Evolutionary conservation across 2,329 filamentous ascomycete genomes (phyloP).

Genomic region (Pyrenophora teres): DNA sequence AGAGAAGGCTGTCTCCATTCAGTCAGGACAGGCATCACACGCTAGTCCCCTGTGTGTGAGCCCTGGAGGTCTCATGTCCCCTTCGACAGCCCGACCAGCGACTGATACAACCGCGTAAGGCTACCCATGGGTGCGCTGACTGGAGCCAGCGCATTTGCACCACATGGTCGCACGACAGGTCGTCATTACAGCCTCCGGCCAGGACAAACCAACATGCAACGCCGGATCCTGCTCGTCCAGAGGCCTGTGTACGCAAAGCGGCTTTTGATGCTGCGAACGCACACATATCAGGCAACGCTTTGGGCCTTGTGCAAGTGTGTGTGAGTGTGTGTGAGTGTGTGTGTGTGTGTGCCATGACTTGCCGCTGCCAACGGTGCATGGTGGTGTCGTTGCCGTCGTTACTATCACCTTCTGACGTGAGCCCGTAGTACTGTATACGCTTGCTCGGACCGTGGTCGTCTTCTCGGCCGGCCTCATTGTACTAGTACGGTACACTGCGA

Average conservation of each 20-base stretch:
- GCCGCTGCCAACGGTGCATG: conserved; percentile 6
- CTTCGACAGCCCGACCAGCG: conserved; percentile 10
- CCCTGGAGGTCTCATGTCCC: conserved; percentile 1
- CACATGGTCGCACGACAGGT: conserved; percentile 29
- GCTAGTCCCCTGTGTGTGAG: not conserved
- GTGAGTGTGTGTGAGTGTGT: not conserved
- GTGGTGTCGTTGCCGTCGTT: not conserved
- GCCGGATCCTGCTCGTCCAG: conserved; percentile 11
- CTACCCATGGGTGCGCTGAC: conserved; percentile 27
- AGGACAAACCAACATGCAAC: conserved; percentile 4
- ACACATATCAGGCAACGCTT: conserved; percentile 2
- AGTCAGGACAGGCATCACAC: conserved; percentile 16
- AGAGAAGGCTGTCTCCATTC: conserved; percentile 13
- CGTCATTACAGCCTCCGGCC: conserved; percentile 13
- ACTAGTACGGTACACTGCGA: not conserved
- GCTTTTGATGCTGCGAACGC: conserved; percentile 7
- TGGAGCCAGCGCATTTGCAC: conserved; percentile 40
- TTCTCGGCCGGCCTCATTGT: conserved; percentile 5
- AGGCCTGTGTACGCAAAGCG: conserved; percentile 14
- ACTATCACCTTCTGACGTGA: conserved; percentile 1
- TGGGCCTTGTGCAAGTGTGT: not conserved
- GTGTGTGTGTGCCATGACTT: conserved; percentile 3
- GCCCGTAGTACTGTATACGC: not conserved
- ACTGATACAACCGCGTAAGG: conserved; percentile 20
- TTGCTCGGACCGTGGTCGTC: conserved; percentile 7